A percentile compares a stretch with the other conserved stretches of the same genome.
Evolutionary conservation across 176 grass and related monocot species (phyloP).

Genomic region (Aegilops longissima): DNA sequence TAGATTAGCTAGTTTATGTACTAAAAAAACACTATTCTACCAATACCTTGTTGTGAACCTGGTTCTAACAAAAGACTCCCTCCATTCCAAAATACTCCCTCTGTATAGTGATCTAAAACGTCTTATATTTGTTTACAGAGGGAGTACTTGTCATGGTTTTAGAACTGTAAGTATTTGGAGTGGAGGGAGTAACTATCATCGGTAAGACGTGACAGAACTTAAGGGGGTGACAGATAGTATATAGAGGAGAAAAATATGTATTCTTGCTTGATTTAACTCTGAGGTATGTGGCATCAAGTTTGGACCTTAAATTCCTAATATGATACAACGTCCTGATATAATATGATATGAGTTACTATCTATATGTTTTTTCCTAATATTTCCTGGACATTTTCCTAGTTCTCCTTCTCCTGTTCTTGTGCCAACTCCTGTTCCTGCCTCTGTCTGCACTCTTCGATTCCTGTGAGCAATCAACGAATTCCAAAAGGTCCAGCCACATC

Average conservation of each 20-base stretch:
- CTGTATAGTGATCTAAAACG: too few species aligned
- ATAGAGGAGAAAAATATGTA: neutral
- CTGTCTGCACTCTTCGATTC: neutral
- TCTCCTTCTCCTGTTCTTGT: neutral
- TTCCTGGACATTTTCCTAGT: neutral
- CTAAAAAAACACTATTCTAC: conserved; percentile 4
- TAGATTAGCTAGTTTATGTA: neutral
- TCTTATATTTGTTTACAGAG: too few species aligned
- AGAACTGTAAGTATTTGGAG: too few species aligned
- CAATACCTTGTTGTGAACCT: neutral
- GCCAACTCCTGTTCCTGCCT: neutral
- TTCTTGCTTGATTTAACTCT: neutral
- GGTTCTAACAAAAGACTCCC: neutral
- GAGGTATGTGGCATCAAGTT: conserved; percentile 5
- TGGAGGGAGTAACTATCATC: neutral
- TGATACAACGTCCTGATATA: neutral
- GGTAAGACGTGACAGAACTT: neutral
- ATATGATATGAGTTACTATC: neutral
- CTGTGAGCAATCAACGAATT: neutral
- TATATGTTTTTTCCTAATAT: neutral
- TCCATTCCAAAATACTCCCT: too few species aligned
- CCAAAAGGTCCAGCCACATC: neutral
- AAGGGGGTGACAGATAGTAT: neutral
- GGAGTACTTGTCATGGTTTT: too few species aligned
- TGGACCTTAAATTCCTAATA: neutral